Percentiles rank a stretch among this genome's conserved stretches.
These are phyloP conservation scores for Acrodontium crateriforme DNA, from an alignment of 2,329 filamentous ascomycete species.

Conservation along the genomic window DNA sequence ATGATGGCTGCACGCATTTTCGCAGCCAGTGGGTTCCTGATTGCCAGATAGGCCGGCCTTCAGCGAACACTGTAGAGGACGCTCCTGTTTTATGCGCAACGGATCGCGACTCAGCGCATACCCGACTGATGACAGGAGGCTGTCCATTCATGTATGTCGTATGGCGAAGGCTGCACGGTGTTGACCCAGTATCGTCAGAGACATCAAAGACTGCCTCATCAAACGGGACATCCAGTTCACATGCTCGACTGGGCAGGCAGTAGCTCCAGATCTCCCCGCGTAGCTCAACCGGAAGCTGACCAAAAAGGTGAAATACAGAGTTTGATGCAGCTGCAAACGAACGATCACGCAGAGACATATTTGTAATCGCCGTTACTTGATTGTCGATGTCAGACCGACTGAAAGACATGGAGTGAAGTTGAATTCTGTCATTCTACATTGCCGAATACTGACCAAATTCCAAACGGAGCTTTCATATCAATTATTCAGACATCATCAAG, in stretches of 20 bases:
- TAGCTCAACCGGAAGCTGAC: constrained; percentile 6
- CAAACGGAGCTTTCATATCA: too few species aligned
- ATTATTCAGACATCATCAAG: too few species aligned
- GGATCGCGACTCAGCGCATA: constrained; percentile 6
- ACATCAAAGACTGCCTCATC: constrained; percentile 1
- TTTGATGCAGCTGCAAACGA: too few species aligned
- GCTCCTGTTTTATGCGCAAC: constrained; percentile 3
- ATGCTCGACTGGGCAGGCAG: constrained; percentile 7
- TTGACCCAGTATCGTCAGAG: neutral
- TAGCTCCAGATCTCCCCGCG: constrained; percentile 7
- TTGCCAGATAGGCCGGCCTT: too few species aligned
- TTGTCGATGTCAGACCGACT: too few species aligned
- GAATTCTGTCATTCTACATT: too few species aligned
- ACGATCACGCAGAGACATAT: too few species aligned
- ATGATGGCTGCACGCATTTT: constrained; percentile 3
- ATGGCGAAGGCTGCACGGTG: constrained; percentile 1
- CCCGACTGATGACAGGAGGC: constrained; percentile 4
- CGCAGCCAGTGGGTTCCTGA: neutral
- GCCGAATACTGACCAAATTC: too few species aligned
- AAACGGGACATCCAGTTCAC: constrained; percentile 4
- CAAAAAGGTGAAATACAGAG: neutral
- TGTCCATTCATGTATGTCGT: constrained; percentile 3
- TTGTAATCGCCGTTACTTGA: too few species aligned
- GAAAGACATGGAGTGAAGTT: too few species aligned
- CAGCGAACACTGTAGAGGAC: too few species aligned